Evolutionary conservation across 352 stramenopile species (phyloP).

Genomic region (Phytophthora pinifolia): DNA sequence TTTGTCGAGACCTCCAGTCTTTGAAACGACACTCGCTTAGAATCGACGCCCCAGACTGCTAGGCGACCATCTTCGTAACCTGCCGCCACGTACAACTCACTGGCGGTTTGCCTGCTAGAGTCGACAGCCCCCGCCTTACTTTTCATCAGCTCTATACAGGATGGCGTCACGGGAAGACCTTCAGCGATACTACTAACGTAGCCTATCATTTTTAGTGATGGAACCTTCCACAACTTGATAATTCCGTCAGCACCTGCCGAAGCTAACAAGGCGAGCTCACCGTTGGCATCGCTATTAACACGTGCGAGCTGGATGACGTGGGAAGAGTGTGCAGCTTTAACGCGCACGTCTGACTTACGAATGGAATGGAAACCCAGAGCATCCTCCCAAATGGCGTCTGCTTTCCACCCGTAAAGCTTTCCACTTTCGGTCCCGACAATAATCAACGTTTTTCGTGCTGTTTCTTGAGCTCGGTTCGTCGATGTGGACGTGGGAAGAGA

Average conservation of each 20-base stretch:
- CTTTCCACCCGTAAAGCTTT: conserved; percentile 42
- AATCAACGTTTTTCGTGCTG: conserved; percentile 15
- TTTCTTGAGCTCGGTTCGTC: not conserved
- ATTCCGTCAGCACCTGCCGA: conserved; percentile 59
- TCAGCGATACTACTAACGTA: conserved; percentile 43
- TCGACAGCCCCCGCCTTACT: not conserved
- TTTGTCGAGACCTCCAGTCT: conserved; percentile 29
- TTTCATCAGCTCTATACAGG: conserved; percentile 38
- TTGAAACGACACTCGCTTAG: conserved; percentile 18
- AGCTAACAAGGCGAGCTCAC: conserved; percentile 16
- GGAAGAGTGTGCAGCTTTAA: conserved; percentile 39
- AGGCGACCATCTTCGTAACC: conserved; percentile 64
- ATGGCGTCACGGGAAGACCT: conserved; percentile 31
- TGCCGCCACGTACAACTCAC: conserved; percentile 23
- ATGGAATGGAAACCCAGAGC: conserved; percentile 14
- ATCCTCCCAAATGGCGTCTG: not conserved
- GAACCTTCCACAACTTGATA: conserved; percentile 58
- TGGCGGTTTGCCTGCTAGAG: not conserved
- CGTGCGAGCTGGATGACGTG: conserved; percentile 47
- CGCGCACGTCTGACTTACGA: conserved; percentile 24
- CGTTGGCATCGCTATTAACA: conserved; percentile 9
- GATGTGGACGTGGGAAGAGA: not conserved
- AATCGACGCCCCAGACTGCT: conserved; percentile 36
- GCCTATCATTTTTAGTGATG: conserved; percentile 33
- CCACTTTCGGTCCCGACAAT: conserved; percentile 42